Base-by-base conservation (phyloP, 2,329 filamentous ascomycete species). In the Colletotrichum spaethianum region DNA sequence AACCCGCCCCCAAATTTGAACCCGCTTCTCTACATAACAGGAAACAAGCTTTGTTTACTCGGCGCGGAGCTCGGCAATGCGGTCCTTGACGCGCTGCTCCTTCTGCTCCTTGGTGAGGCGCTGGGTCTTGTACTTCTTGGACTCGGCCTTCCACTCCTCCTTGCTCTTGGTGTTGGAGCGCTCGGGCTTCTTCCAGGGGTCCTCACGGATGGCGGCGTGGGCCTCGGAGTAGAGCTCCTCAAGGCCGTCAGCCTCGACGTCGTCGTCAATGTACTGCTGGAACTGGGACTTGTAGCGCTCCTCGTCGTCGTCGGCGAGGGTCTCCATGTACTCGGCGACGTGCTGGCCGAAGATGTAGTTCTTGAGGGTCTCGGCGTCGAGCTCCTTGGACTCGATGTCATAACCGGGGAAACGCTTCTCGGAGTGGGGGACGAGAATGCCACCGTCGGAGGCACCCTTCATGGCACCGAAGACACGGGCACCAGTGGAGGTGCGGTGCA, bases 301-400 rank as follows among this genome's bases (percentile, higher is more conserved):
- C 93, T 99, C 96, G 83, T 99, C 96, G 84, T 99, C 96, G 82
- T 99, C 96, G 87, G 96, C 96, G 77, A 99, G 94, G 73, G 93
- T 96, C 93, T 99, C 96, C 96, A 99, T 99, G 93, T 99, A 99
- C 92, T 99, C 96, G 79, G 96, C 95, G 77, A 99, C 94, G 92
- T 99, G 96, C 75, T 96, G 96, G 83, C 91, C 96, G 86, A 94
- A 96, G 91, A 99, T 99, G 93, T 99, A 99, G 90, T 95, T 97
- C 91, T 96, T 95, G 84, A 99, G 94, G 78, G 91, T 93, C 86
- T 99, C 96, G 81, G 95, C 91, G 81, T 99, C 96, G 81, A 99
- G 94, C 91, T 98, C 96, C 93, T 99, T 95, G 86, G 88, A 87
- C 90, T 99, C 96, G 40, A 98, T 94, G 85, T 99, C 96, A 92